Evolutionary conservation across 345 rosid species (phyloP).

Genomic region (Eucalyptus microcorys): DNA sequence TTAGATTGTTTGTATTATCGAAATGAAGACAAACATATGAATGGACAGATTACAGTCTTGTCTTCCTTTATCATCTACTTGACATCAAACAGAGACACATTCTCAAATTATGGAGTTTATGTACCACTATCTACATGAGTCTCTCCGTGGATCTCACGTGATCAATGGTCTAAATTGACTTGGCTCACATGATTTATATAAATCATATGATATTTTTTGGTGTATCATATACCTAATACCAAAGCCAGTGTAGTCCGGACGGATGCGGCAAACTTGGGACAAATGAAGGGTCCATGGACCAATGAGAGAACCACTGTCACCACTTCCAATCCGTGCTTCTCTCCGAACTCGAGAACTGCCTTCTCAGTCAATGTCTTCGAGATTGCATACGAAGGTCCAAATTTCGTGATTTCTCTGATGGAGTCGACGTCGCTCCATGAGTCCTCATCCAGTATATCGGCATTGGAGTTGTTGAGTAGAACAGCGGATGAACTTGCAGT

Average conservation of each 20-base stretch:
- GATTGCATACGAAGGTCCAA: background rate
- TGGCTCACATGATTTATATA: background rate
- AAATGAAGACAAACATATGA: background rate
- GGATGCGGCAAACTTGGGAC: slow-evolving; percentile 7
- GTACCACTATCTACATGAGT: background rate
- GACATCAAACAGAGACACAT: background rate
- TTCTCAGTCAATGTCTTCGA: slow-evolving; percentile 20
- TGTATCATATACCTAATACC: slow-evolving; percentile 3
- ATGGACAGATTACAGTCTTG: background rate
- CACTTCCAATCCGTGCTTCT: slow-evolving; percentile 14
- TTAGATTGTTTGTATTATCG: background rate
- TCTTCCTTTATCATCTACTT: background rate
- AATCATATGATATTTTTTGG: background rate
- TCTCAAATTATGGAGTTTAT: background rate
- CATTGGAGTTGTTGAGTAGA: background rate
- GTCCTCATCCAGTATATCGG: slow-evolving; percentile 13
- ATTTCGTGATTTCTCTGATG: background rate
- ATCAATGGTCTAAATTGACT: background rate
- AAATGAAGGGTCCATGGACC: slow-evolving; percentile 24
- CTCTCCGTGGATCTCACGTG: background rate
- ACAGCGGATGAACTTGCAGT: slow-evolving; percentile 35
- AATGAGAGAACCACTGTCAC: slow-evolving; percentile 10
- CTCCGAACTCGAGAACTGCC: slow-evolving; percentile 13
- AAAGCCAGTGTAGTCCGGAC: background rate
- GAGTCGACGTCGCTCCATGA: slow-evolving; percentile 15